Conservation (phyloP, 2,329 filamentous ascomycete genomes). For the Canariomyces notabilis region DNA sequence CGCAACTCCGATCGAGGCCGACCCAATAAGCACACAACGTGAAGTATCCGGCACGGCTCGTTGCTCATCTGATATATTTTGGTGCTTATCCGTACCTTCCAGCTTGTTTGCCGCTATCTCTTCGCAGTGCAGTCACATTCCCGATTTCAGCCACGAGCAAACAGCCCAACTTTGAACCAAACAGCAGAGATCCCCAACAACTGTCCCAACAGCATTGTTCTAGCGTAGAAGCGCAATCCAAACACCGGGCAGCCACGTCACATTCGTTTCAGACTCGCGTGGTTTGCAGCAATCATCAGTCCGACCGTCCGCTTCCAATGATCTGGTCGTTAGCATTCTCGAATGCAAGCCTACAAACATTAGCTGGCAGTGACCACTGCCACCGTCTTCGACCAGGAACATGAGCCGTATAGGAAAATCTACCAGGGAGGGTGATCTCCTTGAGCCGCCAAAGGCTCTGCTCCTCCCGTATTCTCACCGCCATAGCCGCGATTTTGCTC, state of each 20-base stretch:
- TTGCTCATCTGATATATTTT: no score
- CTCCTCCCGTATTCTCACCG: conserved; percentile 13
- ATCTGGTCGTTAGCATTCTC: conserved; percentile 14
- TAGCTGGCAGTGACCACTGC: conserved; percentile 7
- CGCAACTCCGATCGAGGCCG: no score
- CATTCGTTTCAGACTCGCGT: background rate
- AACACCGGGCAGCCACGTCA: background rate
- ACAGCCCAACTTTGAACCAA: background rate
- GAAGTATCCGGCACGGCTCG: no score
- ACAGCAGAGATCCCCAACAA: background rate
- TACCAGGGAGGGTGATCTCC: conserved; percentile 7
- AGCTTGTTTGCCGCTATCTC: no score
- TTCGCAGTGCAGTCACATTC: no score
- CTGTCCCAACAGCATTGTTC: background rate
- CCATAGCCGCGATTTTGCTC: conserved; percentile 42
- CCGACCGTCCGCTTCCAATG: conserved; percentile 18
- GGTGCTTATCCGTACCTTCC: no score
- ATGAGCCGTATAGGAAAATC: conserved; percentile 10
- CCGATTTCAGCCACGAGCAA: no score
- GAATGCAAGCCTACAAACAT: conserved; percentile 15
- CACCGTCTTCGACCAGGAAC: conserved; percentile 8
- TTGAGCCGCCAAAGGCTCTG: conserved; percentile 16
- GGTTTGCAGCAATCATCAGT: conserved; percentile 1
- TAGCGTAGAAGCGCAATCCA: no score
- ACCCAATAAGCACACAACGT: no score